Conservation (phyloP, 441 rosid genomes). For the Metrosideros polymorpha region DNA sequence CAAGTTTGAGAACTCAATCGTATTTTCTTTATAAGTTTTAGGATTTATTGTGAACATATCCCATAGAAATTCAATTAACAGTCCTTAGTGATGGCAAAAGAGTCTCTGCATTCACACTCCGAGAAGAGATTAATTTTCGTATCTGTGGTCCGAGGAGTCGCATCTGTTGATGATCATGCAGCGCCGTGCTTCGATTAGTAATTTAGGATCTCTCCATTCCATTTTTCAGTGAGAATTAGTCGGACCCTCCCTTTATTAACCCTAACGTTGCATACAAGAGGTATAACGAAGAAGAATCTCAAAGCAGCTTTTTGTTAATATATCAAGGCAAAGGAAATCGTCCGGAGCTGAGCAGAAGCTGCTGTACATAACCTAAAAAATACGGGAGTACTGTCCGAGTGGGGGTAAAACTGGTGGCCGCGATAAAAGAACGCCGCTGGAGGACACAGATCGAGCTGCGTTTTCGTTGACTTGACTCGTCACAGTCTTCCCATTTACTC, state of each 20-base stretch:
- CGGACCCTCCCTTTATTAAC: background rate
- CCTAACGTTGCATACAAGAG: background rate
- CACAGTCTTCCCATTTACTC: background rate
- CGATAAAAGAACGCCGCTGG: background rate
- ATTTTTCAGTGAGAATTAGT: too few species aligned
- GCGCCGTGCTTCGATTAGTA: too few species aligned
- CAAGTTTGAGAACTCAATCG: too few species aligned
- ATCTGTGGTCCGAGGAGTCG: too few species aligned
- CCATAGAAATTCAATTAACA: too few species aligned
- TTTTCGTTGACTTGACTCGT: background rate
- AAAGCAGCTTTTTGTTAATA: background rate
- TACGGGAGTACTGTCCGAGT: background rate
- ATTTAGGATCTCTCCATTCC: too few species aligned
- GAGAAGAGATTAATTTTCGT: too few species aligned
- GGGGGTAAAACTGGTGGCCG: fast-evolving
- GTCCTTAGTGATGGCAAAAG: background rate
- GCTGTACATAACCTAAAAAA: background rate
- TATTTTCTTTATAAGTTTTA: too few species aligned
- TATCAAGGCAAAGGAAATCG: background rate
- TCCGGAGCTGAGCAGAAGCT: background rate
- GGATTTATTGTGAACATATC: too few species aligned
- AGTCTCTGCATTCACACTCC: background rate
- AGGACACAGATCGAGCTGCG: background rate
- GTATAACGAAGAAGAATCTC: background rate
- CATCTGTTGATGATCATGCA: too few species aligned